Evolutionary conservation across 805 yeast species (phyloP).

Genomic region (Monosporozyma aquatica): DNA sequence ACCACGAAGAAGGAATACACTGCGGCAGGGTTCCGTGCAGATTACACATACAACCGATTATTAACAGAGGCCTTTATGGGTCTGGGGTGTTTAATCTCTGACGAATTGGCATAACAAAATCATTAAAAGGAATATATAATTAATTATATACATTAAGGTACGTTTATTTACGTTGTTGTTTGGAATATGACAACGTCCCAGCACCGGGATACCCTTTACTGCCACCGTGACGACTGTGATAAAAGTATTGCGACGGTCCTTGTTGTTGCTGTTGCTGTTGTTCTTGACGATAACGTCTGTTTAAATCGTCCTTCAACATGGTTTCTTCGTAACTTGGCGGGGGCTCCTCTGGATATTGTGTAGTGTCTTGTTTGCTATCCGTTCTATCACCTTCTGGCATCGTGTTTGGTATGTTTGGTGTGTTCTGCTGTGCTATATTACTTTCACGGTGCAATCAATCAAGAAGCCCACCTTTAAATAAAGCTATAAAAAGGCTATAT

Average conservation of each 20-base stretch:
- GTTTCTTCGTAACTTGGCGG: conserved; percentile 23
- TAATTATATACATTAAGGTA: not conserved
- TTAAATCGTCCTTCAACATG: conserved; percentile 9
- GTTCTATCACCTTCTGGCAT: too few species aligned
- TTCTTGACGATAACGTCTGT: not conserved
- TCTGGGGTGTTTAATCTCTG: conserved; percentile 67
- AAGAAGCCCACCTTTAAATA: not conserved
- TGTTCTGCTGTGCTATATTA: too few species aligned
- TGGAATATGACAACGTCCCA: not conserved
- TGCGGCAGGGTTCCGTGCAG: conserved; percentile 80
- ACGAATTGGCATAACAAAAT: conserved; percentile 34
- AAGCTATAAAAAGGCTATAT: not conserved
- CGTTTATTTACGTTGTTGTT: not conserved
- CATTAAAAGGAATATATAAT: not conserved
- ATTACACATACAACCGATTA: conserved; percentile 62
- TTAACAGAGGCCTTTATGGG: conserved; percentile 87
- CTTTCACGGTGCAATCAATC: too few species aligned
- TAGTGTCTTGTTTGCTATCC: too few species aligned
- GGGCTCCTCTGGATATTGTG: conserved; percentile 14
- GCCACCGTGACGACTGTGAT: not conserved
- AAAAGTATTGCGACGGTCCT: not conserved
- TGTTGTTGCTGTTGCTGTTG: not conserved
- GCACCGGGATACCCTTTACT: not conserved
- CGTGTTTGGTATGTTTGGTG: too few species aligned
- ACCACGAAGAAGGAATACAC: conserved; percentile 52